Percentiles rank a stretch among this genome's conserved stretches.
Evolutionary conservation across 129 eudicot genomes (phyloP).

Genomic region (Arctium minus): DNA sequence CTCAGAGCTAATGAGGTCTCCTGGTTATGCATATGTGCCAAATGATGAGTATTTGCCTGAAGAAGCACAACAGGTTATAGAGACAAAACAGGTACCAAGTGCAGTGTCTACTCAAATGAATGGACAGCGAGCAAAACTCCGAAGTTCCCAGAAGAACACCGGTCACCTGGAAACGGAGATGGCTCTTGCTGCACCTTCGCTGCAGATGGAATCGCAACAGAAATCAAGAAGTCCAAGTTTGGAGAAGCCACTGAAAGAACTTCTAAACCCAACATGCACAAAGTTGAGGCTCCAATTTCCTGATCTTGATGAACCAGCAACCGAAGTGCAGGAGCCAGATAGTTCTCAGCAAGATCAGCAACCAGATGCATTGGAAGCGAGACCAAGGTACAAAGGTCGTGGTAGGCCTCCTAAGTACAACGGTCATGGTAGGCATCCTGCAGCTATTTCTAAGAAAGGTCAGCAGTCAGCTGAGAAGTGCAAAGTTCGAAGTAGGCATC

Average conservation of each 20-base stretch:
- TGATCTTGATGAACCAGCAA: conserved; percentile 11
- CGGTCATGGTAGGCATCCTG: background rate
- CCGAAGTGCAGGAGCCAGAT: conserved; percentile 3
- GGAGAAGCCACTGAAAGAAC: conserved; percentile 4
- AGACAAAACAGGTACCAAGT: conserved; percentile 1
- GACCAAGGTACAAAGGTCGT: conserved; percentile 15
- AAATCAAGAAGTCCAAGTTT: background rate
- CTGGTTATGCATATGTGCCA: conserved; percentile 13
- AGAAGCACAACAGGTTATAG: background rate
- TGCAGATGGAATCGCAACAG: background rate
- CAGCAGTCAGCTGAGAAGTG: conserved; percentile 8
- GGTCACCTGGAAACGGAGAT: background rate
- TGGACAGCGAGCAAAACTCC: conserved; percentile 18
- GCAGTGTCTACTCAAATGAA: conserved; percentile 10
- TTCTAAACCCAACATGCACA: background rate
- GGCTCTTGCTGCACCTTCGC: background rate
- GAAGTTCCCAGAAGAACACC: conserved; percentile 20
- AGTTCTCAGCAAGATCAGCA: conserved; percentile 12
- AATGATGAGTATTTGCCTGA: conserved; percentile 16
- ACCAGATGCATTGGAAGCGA: background rate
- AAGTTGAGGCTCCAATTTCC: background rate
- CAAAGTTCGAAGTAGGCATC: conserved; percentile 2
- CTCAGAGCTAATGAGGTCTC: conserved; percentile 4
- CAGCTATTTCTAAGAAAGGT: conserved; percentile 5
- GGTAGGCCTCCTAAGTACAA: conserved; percentile 13